phyloP scores from a whole-genome alignment of 192 early-diverging fungal species.

The Linnemannia schmuckeri region DNA sequence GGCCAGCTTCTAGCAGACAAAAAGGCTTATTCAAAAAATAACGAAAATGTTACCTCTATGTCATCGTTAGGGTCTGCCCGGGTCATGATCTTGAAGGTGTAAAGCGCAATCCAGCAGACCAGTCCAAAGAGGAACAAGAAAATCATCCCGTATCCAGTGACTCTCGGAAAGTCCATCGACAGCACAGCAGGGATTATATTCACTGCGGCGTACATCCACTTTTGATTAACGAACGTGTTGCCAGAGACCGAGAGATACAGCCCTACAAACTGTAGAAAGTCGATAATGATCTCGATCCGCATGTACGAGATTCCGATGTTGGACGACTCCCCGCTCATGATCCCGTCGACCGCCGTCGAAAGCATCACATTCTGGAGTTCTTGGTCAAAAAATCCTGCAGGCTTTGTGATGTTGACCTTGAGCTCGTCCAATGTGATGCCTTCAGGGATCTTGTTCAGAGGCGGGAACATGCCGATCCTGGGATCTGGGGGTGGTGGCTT shows the following conservation, averaged over 20 bases:
- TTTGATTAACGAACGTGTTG: constrained; percentile 46
- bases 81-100: constrained; percentile 59
- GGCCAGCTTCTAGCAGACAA: neutral
- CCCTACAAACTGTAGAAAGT: constrained; percentile 57
- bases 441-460: constrained; percentile 39
- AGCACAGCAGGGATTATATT: constrained; percentile 52
- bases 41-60: constrained; percentile 41
- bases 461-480: constrained; percentile 53
- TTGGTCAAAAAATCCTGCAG: constrained; percentile 46
- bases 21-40: neutral
- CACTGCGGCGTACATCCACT: constrained; percentile 43
- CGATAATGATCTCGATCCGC: constrained; percentile 57
- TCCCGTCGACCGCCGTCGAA: constrained; percentile 46
- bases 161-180: constrained; percentile 51
- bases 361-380: constrained; percentile 54
- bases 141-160: constrained; percentile 50
- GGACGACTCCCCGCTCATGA: constrained; percentile 46
- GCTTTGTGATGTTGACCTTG: constrained; percentile 51
- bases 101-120: constrained; percentile 41
- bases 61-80: constrained; percentile 51
- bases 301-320: constrained; percentile 49
- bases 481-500: constrained; percentile 26
- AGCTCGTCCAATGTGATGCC: constrained; percentile 48
- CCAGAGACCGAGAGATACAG: constrained; percentile 45
- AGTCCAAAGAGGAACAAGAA: constrained; percentile 53